phyloP scores from a whole-genome alignment of 768 basidiomycete species.

The Russula foetens region DNA sequence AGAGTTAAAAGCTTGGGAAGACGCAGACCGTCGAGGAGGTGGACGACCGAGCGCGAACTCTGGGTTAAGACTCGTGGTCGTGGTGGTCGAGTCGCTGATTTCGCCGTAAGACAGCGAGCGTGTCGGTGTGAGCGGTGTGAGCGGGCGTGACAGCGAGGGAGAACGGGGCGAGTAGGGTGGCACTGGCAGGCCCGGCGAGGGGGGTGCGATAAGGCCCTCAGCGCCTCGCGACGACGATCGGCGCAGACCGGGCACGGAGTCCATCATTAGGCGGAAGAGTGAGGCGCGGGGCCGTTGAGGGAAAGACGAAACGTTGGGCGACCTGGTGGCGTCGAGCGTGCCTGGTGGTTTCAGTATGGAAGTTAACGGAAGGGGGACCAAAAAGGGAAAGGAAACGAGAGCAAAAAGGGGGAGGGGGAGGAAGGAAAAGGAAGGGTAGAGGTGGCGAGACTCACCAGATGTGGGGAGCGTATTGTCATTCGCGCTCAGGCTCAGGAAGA shows the following conservation, averaged over 20 bases:
- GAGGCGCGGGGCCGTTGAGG: slow-evolving; percentile 40
- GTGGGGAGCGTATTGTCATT: slow-evolving; percentile 93
- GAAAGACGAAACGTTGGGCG: slow-evolving; percentile 21
- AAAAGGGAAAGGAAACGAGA: not conserved
- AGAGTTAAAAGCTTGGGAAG: not conserved
- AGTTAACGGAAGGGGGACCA: too few species aligned
- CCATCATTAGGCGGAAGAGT: slow-evolving; percentile 59
- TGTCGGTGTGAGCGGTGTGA: slow-evolving; percentile 15
- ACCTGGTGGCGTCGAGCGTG: not conserved
- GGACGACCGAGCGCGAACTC: slow-evolving; percentile 21
- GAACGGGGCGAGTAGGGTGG: slow-evolving; percentile 1
- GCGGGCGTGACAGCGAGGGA: slow-evolving; percentile 19
- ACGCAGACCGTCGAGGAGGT: slow-evolving; percentile 21
- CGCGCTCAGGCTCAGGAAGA: slow-evolving; percentile 93
- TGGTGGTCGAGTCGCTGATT: slow-evolving; percentile 12
- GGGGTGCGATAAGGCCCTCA: slow-evolving; percentile 67
- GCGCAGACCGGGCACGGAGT: slow-evolving; percentile 35
- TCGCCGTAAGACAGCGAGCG: slow-evolving; percentile 15
- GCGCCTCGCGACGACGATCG: slow-evolving; percentile 37
- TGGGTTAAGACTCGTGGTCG: slow-evolving; percentile 18
- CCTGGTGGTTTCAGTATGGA: not conserved
- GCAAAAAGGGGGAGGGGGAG: slow-evolving; percentile 20
- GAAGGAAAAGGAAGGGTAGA: not conserved
- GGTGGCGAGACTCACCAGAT: slow-evolving; percentile 9
- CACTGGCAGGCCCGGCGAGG: slow-evolving; percentile 33